Evolutionary conservation across 345 rosid species (phyloP).

Genomic region (Salix suchowensis): DNA sequence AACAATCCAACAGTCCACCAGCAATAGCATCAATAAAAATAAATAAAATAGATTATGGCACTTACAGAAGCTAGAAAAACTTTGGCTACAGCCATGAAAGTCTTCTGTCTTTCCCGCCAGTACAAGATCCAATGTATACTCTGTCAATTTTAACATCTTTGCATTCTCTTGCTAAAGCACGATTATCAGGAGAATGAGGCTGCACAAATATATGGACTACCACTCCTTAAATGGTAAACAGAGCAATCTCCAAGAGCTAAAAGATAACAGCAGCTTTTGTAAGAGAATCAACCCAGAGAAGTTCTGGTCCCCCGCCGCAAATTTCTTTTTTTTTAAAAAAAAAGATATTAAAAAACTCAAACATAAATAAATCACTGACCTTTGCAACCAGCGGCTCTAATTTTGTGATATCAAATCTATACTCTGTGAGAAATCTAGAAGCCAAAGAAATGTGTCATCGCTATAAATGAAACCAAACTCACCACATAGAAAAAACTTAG

Average conservation of each 20-base stretch:
- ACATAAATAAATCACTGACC: slow-evolving; percentile 39
- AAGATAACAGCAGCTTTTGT: not conserved
- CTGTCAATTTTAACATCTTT: slow-evolving; percentile 97
- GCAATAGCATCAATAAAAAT: not conserved
- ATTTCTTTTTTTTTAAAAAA: not conserved
- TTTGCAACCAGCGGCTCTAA: slow-evolving; percentile 95
- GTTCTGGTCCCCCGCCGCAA: not conserved
- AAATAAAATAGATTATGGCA: slow-evolving; percentile 4
- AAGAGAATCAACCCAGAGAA: not conserved
- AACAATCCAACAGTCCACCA: not conserved
- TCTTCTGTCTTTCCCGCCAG: slow-evolving; percentile 98
- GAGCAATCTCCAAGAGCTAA: not conserved
- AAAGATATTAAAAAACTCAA: not conserved
- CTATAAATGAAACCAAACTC: slow-evolving; percentile 8
- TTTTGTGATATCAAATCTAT: slow-evolving; percentile 79
- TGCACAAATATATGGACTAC: slow-evolving; percentile 26
- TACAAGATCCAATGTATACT: slow-evolving; percentile 97
- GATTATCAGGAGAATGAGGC: slow-evolving; percentile 99
- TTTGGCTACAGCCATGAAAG: slow-evolving; percentile 91
- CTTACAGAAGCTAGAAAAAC: slow-evolving; percentile 79
- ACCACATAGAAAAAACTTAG: not conserved
- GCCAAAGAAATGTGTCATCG: slow-evolving; percentile 15
- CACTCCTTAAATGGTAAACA: not conserved
- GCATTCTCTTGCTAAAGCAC: slow-evolving; percentile 97
- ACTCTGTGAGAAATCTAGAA: slow-evolving; percentile 71